Evolutionary conservation across 139 green algal species (phyloP).

Genomic region (Volvox africanus): DNA sequence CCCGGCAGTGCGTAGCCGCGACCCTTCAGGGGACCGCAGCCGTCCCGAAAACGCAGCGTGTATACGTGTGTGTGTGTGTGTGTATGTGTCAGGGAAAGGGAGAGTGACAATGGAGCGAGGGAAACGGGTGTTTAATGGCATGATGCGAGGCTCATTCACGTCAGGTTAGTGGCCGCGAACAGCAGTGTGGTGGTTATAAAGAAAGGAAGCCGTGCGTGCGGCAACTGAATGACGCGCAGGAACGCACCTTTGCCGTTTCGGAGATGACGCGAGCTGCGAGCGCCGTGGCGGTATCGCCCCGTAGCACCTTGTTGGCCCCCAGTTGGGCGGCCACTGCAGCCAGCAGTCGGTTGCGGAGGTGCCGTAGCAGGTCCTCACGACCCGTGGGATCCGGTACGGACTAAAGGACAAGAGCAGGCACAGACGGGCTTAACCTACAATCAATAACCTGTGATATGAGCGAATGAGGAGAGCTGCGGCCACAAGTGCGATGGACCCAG

Average conservation of each 20-base stretch:
- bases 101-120: neutral
- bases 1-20: slow-evolving; percentile 75
- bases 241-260: slow-evolving; percentile 68
- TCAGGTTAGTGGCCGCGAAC: no score
- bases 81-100: neutral
- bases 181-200: no score
- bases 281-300: slow-evolving; percentile 64
- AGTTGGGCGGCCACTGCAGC: slow-evolving; percentile 45
- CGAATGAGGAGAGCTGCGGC: no score
- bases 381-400: slow-evolving; percentile 75
- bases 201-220: no score
- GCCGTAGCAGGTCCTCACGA: slow-evolving; percentile 72
- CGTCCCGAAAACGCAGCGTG: neutral
- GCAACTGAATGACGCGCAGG: no score
- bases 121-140: no score
- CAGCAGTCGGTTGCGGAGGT: slow-evolving; percentile 73
- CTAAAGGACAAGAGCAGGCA: slow-evolving; percentile 26
- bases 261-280: slow-evolving; percentile 72
- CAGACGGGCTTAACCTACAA: neutral
- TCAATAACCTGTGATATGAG: no score
- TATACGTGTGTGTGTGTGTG: no score
- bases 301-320: slow-evolving; percentile 69
- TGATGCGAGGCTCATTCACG: no score
- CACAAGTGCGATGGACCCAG: no score
- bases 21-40: slow-evolving; percentile 51